These are phyloP conservation scores for Annulohypoxylon truncatum DNA, from an alignment of 2,329 filamentous ascomycete genomes.

Conservation along the genomic window DNA sequence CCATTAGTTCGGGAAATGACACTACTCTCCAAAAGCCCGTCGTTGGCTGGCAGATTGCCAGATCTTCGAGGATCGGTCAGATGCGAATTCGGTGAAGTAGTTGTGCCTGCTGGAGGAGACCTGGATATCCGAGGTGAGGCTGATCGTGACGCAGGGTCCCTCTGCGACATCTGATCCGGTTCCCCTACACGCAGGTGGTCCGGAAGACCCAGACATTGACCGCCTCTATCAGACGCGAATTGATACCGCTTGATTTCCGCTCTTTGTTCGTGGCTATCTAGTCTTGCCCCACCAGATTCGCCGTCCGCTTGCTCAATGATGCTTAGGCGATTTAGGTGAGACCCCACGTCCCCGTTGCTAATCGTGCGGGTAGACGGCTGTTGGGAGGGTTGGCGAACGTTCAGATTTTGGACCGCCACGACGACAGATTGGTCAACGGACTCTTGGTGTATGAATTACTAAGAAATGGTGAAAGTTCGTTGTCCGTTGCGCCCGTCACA, in stretches of 20 bases:
- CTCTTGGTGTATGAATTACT: constrained; percentile 22
- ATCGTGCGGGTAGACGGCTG: constrained; percentile 48
- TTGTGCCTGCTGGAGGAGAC: constrained; percentile 55
- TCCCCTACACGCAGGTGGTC: constrained; percentile 65
- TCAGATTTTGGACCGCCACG: constrained; percentile 55
- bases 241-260: constrained; percentile 47
- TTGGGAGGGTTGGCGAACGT: constrained; percentile 48
- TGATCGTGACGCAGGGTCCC: constrained; percentile 67
- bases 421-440: constrained; percentile 42
- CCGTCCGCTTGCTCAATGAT: constrained; percentile 41
- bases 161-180: constrained; percentile 73
- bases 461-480: constrained; percentile 7
- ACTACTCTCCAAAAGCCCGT: constrained; percentile 46
- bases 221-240: constrained; percentile 46
- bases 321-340: constrained; percentile 40
- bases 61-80: constrained; percentile 48
- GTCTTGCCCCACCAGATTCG: constrained; percentile 45
- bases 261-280: constrained; percentile 44
- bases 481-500: constrained; percentile 13
- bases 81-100: constrained; percentile 46
- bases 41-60: constrained; percentile 48
- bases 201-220: constrained; percentile 69
- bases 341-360: constrained; percentile 47
- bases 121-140: constrained; percentile 62
- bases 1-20: constrained; percentile 47